Percentiles rank a stretch among this genome's conserved stretches.
Conservation (phyloP, 2,329 filamentous ascomycete genomes). For the Pseudogymnoascus sp. region DNA sequence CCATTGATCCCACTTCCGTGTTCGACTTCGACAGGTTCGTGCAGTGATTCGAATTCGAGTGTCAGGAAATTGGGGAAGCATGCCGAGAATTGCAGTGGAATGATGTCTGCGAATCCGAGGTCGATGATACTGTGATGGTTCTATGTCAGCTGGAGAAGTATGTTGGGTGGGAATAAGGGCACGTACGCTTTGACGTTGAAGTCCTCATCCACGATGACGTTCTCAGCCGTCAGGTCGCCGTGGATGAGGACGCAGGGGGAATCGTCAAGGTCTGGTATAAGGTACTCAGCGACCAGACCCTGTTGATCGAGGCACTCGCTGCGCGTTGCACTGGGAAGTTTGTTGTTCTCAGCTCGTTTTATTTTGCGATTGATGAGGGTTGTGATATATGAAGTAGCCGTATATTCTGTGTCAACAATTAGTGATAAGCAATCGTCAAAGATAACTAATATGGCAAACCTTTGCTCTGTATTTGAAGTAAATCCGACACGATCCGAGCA, state of each 20-base stretch:
- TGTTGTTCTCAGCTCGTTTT: not conserved
- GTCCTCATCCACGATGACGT: not conserved
- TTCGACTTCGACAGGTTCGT: not conserved
- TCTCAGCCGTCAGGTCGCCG: not conserved
- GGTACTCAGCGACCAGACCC: not conserved
- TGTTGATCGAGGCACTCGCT: not conserved
- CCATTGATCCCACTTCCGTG: not conserved
- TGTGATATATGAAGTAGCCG: too few relatives aligned
- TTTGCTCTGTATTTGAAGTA: too few relatives aligned
- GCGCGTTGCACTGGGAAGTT: not conserved
- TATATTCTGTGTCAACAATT: too few relatives aligned
- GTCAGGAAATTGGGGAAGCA: not conserved
- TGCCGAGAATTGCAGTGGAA: not conserved
- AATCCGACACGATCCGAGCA: too few relatives aligned
- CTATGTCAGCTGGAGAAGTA: not conserved
- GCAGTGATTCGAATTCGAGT: not conserved
- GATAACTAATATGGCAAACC: too few relatives aligned
- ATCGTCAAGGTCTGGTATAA: not conserved
- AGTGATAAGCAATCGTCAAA: too few relatives aligned
- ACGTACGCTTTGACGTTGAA: not conserved
- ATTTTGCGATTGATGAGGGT: too few relatives aligned
- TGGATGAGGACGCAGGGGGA: not conserved
- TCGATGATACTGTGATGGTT: not conserved
- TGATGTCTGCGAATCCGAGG: not conserved
- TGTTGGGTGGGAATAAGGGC: not conserved